Conservation (phyloP, 345 rosid species). For the Bruguiera parviflora region DNA sequence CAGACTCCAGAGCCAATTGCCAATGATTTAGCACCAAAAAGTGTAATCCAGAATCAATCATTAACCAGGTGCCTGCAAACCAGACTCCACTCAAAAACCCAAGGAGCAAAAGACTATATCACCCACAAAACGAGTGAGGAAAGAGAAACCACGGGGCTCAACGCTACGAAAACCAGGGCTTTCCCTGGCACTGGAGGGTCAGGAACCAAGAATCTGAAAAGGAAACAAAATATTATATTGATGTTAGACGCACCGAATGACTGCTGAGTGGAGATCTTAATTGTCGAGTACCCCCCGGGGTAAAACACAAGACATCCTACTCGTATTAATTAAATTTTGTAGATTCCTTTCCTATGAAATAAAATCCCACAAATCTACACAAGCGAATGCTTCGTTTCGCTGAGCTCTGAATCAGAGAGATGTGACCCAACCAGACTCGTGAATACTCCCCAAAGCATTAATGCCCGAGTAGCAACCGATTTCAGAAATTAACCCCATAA, state of each 20-base stretch:
- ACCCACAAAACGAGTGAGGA: not conserved
- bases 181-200: constrained; percentile 9
- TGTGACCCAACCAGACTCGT: not conserved
- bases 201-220: constrained; percentile 25
- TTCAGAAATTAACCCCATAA: constrained; percentile 8
- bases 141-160: constrained; percentile 10
- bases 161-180: constrained; percentile 29
- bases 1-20: constrained; percentile 39
- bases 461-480: constrained; percentile 15
- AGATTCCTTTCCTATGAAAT: not conserved
- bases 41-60: constrained; percentile 34
- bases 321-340: not conserved
- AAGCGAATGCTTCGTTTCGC: not conserved
- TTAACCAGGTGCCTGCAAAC: constrained; percentile 36
- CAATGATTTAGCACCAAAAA: constrained; percentile 17
- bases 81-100: constrained; percentile 18
- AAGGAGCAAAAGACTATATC: constrained; percentile 3
- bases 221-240: not conserved
- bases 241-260: not conserved
- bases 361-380: not conserved
- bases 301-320: not conserved
- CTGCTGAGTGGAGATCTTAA: not conserved
- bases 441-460: constrained; percentile 8
- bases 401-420: constrained; percentile 4
- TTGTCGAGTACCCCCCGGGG: not conserved